Evolutionary conservation across 2,329 filamentous ascomycete species (phyloP).

Genomic region (Penicillium freii): DNA sequence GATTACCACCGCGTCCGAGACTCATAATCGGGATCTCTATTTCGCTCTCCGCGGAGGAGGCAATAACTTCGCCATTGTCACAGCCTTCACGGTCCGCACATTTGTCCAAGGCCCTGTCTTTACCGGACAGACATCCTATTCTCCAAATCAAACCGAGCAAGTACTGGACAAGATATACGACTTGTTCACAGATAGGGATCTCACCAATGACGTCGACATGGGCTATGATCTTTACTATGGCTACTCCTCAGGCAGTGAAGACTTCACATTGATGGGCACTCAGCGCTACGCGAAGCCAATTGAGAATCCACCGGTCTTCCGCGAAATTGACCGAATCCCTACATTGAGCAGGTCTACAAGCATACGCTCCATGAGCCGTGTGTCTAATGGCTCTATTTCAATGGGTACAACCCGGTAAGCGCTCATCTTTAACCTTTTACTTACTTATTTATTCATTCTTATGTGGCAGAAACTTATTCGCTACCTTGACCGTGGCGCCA

Average conservation of each 20-base stretch:
- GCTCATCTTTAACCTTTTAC: not conserved
- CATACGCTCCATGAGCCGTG: conserved; percentile 4
- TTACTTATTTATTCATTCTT: not conserved
- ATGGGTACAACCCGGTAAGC: conserved; percentile 12
- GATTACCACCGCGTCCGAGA: conserved; percentile 27
- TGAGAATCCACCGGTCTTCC: conserved; percentile 14
- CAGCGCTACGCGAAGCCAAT: conserved; percentile 21
- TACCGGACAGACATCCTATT: conserved; percentile 29
- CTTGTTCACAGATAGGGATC: conserved; percentile 13
- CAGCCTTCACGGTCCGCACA: conserved; percentile 35
- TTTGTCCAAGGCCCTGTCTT: conserved; percentile 37
- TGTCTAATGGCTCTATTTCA: not conserved
- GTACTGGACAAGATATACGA: conserved; percentile 10
- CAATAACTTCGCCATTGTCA: conserved; percentile 44
- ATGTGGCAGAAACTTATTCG: conserved; percentile 12
- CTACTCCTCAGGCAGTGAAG: conserved; percentile 11
- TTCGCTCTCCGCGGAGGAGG: conserved; percentile 39
- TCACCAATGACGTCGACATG: conserved; percentile 16
- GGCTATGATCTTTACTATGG: conserved; percentile 20
- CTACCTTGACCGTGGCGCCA: conserved; percentile 9
- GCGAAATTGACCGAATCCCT: conserved; percentile 15
- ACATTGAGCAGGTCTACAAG: conserved; percentile 3
- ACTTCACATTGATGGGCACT: conserved; percentile 15
- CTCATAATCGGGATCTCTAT: conserved; percentile 36
- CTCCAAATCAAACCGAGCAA: not conserved